Percentiles rank a stretch among this genome's conserved stretches.
phyloP scores from a whole-genome alignment of 208 protist genomes.

The Wallacemonas sp. region DNA sequence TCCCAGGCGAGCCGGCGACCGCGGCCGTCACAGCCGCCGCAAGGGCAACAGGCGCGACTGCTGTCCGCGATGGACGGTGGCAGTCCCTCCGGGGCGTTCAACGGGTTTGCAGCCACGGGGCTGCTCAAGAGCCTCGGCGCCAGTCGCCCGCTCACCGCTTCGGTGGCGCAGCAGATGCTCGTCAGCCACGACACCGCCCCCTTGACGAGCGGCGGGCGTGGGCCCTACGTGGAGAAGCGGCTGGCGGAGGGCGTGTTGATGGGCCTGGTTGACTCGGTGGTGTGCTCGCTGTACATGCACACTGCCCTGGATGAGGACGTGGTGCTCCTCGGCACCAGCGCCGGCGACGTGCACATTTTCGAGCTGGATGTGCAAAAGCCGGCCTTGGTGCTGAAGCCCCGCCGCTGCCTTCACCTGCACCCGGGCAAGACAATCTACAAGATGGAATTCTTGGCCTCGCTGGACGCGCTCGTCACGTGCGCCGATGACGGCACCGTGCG shows the following conservation, averaged over 20 bases:
- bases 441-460: conserved; percentile 58
- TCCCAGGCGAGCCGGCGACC: background rate
- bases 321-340: conserved; percentile 63
- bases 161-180: conserved; percentile 37
- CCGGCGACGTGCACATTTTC: conserved; percentile 70
- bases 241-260: conserved; percentile 67
- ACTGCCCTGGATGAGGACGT: conserved; percentile 64
- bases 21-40: background rate
- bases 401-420: conserved; percentile 43
- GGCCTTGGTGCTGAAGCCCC: conserved; percentile 40
- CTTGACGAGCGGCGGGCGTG: conserved; percentile 46
- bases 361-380: conserved; percentile 30
- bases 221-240: conserved; percentile 54
- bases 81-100: too few species aligned
- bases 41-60: background rate
- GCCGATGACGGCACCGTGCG: conserved; percentile 68
- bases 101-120: background rate
- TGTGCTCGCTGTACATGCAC: conserved; percentile 56
- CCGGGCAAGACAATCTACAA: conserved; percentile 59
- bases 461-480: conserved; percentile 62
- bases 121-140: conserved; percentile 1
- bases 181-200: conserved; percentile 35
- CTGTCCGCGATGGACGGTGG: background rate
- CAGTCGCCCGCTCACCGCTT: conserved; percentile 28
- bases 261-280: conserved; percentile 64